phyloP scores from a whole-genome alignment of 2,329 filamentous ascomycete genomes.

The Ascochyta rabiei region DNA sequence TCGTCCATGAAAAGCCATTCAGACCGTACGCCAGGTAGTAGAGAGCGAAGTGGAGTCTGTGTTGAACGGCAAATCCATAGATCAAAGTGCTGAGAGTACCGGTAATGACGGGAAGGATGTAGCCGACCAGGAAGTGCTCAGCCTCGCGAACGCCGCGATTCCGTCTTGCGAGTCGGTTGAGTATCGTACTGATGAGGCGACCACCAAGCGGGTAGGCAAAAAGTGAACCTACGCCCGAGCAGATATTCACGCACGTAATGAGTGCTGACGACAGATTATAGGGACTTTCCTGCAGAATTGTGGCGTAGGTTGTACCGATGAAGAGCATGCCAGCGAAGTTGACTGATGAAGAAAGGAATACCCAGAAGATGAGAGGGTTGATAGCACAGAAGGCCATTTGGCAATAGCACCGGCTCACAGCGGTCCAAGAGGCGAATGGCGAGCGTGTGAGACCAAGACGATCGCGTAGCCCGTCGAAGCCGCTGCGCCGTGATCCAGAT shows the following conservation, averaged over 20 bases:
- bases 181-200: constrained; percentile 13
- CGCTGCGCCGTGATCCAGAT: background rate
- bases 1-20: constrained; percentile 35
- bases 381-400: constrained; percentile 37
- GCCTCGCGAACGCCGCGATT: constrained; percentile 40
- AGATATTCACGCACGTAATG: constrained; percentile 29
- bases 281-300: constrained; percentile 26
- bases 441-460: constrained; percentile 30
- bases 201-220: constrained; percentile 24
- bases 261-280: constrained; percentile 27
- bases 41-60: constrained; percentile 16
- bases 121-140: constrained; percentile 39
- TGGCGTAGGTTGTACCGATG: constrained; percentile 35
- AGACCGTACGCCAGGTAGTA: constrained; percentile 39
- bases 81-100: constrained; percentile 31
- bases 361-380: constrained; percentile 44
- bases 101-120: constrained; percentile 34
- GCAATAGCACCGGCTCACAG: constrained; percentile 30
- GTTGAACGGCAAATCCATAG: constrained; percentile 33
- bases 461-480: constrained; percentile 16
- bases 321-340: constrained; percentile 41
- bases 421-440: constrained; percentile 33
- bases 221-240: constrained; percentile 26
- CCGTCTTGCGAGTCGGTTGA: constrained; percentile 27
- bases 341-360: constrained; percentile 30